phyloP scores from a whole-genome alignment of 2,329 filamentous ascomycete genomes.

The Stemphylium lycopersici region DNA sequence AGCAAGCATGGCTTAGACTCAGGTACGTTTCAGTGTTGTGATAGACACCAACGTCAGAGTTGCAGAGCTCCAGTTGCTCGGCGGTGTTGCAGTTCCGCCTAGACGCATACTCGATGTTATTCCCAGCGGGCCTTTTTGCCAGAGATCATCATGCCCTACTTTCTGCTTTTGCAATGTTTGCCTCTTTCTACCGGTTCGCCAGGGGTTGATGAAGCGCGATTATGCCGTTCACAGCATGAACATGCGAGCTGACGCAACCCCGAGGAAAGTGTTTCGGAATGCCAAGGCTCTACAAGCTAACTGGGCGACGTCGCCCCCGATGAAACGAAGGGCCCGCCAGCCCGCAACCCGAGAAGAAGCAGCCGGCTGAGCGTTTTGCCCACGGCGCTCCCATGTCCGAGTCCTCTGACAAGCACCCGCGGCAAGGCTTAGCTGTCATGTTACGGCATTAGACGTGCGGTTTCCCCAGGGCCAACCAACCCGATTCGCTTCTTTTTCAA shows the following conservation, averaged over 20 bases:
- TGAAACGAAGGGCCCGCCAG: slow-evolving; percentile 25
- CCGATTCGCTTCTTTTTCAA: slow-evolving; percentile 6
- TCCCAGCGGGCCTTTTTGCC: background rate
- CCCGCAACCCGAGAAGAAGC: slow-evolving; percentile 15
- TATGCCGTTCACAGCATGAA: slow-evolving; percentile 1
- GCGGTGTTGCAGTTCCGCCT: background rate
- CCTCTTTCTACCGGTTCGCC: background rate
- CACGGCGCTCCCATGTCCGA: slow-evolving; percentile 18
- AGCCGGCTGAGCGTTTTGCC: slow-evolving; percentile 3
- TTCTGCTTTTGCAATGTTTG: background rate
- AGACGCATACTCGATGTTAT: background rate
- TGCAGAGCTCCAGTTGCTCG: slow-evolving; percentile 1
- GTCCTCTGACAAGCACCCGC: slow-evolving; percentile 31
- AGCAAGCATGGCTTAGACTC: slow-evolving; percentile 22
- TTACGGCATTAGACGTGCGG: slow-evolving; percentile 2
- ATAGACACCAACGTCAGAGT: slow-evolving; percentile 6
- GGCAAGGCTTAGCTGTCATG: slow-evolving; percentile 34
- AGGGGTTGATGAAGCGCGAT: slow-evolving; percentile 14
- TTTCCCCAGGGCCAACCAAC: slow-evolving; percentile 10
- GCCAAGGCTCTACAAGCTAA: slow-evolving; percentile 31
- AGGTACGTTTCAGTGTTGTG: slow-evolving; percentile 30
- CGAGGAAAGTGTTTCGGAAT: slow-evolving; percentile 30
- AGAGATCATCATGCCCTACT: background rate
- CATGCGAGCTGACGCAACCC: slow-evolving; percentile 29
- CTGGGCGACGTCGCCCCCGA: slow-evolving; percentile 14